Evolutionary conservation across 2,329 filamentous ascomycete species (phyloP).

Genomic region (Colletotrichum sp.): DNA sequence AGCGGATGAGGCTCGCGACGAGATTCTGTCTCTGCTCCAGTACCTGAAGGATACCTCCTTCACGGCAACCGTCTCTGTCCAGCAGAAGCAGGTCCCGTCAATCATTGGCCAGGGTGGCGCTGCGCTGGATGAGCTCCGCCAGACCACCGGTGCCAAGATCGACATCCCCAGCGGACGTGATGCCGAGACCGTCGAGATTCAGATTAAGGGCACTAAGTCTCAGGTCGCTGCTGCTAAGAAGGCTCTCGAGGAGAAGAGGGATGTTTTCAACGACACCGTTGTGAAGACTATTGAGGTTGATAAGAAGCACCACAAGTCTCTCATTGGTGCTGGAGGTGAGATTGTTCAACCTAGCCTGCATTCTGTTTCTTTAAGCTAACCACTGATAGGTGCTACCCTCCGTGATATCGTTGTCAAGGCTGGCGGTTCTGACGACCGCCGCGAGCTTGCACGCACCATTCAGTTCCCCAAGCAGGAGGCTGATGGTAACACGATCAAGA

Average conservation of each 20-base stretch:
- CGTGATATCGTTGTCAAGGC: slow-evolving; percentile 86
- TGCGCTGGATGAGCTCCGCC: slow-evolving; percentile 88
- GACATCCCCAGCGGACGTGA: slow-evolving; percentile 87
- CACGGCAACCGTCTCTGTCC: slow-evolving; percentile 79
- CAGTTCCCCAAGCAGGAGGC: slow-evolving; percentile 92
- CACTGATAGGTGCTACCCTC: slow-evolving; percentile 74
- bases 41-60: slow-evolving; percentile 89
- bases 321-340: slow-evolving; percentile 90
- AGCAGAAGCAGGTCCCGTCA: slow-evolving; percentile 91
- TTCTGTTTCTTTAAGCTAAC: slow-evolving; percentile 39
- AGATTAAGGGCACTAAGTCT: slow-evolving; percentile 89
- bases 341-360: slow-evolving; percentile 21
- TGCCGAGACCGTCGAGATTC: slow-evolving; percentile 79
- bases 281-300: slow-evolving; percentile 87
- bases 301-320: slow-evolving; percentile 86
- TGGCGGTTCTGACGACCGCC: slow-evolving; percentile 86
- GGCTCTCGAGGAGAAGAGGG: slow-evolving; percentile 83
- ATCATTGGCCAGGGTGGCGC: slow-evolving; percentile 90
- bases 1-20: slow-evolving; percentile 88
- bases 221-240: slow-evolving; percentile 93
- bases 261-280: slow-evolving; percentile 89
- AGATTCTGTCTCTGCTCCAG: slow-evolving; percentile 86
- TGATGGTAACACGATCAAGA: slow-evolving; percentile 81
- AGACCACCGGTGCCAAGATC: slow-evolving; percentile 84
- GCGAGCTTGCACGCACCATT: slow-evolving; percentile 85